Conservation (phyloP, 805 yeast species). For the Wickerhamomyces bovis region DNA sequence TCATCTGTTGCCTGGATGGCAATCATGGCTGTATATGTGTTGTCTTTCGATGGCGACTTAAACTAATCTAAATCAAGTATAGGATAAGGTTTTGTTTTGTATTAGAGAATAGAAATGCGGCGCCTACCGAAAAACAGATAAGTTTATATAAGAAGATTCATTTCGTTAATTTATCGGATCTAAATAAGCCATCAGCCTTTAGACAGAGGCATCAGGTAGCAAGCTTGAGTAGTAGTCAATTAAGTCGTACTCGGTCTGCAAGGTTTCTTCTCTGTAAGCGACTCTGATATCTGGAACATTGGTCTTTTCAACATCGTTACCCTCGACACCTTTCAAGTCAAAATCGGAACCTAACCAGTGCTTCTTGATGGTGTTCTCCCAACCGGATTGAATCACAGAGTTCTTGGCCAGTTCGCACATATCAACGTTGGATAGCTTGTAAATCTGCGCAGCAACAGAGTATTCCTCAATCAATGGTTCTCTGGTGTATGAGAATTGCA, state of each 20-base stretch:
- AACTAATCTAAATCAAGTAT: too few relatives aligned
- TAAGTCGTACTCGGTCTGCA: constrained; percentile 62
- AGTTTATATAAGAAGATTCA: background rate
- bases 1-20: background rate
- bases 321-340: constrained; percentile 55
- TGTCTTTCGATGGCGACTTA: background rate
- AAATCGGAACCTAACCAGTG: constrained; percentile 87
- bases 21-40: too few relatives aligned
- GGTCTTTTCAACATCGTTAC: constrained; percentile 88
- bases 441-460: constrained; percentile 97
- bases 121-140: background rate
- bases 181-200: background rate
- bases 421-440: constrained; percentile 89
- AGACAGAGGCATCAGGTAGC: background rate
- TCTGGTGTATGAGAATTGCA: constrained; percentile 93
- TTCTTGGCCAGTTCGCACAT: constrained; percentile 95
- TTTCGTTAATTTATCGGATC: too few relatives aligned
- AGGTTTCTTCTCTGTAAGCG: constrained; percentile 78
- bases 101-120: background rate
- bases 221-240: constrained; percentile 47
- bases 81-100: background rate
- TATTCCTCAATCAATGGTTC: constrained; percentile 97
- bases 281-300: constrained; percentile 90
- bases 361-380: constrained; percentile 76
- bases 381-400: constrained; percentile 91